These are phyloP conservation scores for Verticillium nonalfalfae DNA, from an alignment of 2,329 filamentous ascomycete genomes.

Conservation along the genomic window DNA sequence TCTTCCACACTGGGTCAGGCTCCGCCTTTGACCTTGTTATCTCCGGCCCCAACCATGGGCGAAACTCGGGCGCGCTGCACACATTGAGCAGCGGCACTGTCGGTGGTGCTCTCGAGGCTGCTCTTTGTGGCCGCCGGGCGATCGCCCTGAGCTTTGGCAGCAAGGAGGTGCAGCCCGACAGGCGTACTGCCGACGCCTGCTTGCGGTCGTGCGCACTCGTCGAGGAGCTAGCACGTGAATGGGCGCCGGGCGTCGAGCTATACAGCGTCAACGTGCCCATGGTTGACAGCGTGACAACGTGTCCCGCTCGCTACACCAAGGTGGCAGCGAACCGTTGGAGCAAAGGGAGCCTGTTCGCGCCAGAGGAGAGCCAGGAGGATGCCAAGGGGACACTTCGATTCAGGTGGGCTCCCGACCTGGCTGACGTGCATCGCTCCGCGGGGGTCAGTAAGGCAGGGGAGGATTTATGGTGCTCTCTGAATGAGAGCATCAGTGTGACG, in stretches of 20 bases:
- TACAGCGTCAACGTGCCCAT: conserved; percentile 66
- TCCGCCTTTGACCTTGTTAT: conserved; percentile 47
- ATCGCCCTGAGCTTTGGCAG: conserved; percentile 68
- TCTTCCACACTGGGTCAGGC: conserved; percentile 40
- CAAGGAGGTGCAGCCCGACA: conserved; percentile 59
- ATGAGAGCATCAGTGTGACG: conserved; percentile 10
- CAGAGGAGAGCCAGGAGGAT: conserved; percentile 4
- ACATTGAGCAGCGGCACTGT: conserved; percentile 52
- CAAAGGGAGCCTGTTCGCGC: conserved; percentile 29
- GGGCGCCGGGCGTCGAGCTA: conserved; percentile 51
- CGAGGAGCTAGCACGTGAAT: conserved; percentile 54
- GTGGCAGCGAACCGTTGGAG: conserved; percentile 66
- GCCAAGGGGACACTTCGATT: conserved; percentile 6
- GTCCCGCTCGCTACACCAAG: conserved; percentile 60
- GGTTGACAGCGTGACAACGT: conserved; percentile 49
- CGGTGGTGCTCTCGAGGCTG: conserved; percentile 51
- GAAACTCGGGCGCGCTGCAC: conserved; percentile 53
- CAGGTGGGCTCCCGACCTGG: conserved; percentile 10
- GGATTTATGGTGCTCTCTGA: conserved; percentile 12
- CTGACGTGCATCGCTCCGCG: conserved; percentile 10
- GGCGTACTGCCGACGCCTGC: conserved; percentile 56
- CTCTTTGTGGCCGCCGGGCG: conserved; percentile 46
- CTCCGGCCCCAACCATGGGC: conserved; percentile 55
- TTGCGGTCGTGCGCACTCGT: conserved; percentile 53
- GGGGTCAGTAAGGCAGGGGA: conserved; percentile 10